phyloP scores from a whole-genome alignment of 2,329 filamentous ascomycete genomes.

The Keithomyces neogunnii region DNA sequence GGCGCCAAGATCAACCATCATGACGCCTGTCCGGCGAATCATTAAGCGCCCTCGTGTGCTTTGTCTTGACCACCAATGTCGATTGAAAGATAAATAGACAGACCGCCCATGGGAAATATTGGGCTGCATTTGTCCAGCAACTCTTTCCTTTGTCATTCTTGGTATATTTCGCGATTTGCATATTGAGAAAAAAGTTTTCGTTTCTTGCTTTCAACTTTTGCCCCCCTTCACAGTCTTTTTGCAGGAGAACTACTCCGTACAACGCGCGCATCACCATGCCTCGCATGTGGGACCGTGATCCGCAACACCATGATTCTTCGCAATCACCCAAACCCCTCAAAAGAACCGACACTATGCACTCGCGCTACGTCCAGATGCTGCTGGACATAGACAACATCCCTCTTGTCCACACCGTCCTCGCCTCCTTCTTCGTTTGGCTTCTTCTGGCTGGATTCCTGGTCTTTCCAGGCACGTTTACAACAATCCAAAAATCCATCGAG shows the following conservation, averaged over 20 bases:
- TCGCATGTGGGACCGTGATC: slow-evolving; percentile 1
- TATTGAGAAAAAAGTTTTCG: not conserved
- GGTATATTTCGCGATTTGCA: not conserved
- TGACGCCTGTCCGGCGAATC: not conserved
- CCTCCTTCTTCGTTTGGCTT: slow-evolving; percentile 31
- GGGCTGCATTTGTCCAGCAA: not conserved
- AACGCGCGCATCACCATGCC: not conserved
- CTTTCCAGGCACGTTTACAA: slow-evolving; percentile 43
- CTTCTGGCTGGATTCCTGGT: slow-evolving; percentile 45
- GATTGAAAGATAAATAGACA: not conserved
- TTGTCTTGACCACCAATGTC: too few species aligned
- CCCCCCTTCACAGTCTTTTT: not conserved
- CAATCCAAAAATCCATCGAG: slow-evolving; percentile 20
- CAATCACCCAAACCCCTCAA: slow-evolving; percentile 8
- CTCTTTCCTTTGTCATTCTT: slow-evolving; percentile 6
- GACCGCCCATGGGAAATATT: too few species aligned
- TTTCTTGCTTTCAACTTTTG: not conserved
- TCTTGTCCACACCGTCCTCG: slow-evolving; percentile 36
- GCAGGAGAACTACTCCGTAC: too few species aligned
- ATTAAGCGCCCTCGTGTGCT: not conserved
- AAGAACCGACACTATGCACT: slow-evolving; percentile 18
- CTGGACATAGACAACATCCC: slow-evolving; percentile 37
- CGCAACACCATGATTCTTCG: slow-evolving; percentile 6
- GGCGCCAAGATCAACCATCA: not conserved
- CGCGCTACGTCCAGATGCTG: slow-evolving; percentile 37